Base-by-base conservation (phyloP, 2,329 filamentous ascomycete species). In the Aspergillus sp. region DNA sequence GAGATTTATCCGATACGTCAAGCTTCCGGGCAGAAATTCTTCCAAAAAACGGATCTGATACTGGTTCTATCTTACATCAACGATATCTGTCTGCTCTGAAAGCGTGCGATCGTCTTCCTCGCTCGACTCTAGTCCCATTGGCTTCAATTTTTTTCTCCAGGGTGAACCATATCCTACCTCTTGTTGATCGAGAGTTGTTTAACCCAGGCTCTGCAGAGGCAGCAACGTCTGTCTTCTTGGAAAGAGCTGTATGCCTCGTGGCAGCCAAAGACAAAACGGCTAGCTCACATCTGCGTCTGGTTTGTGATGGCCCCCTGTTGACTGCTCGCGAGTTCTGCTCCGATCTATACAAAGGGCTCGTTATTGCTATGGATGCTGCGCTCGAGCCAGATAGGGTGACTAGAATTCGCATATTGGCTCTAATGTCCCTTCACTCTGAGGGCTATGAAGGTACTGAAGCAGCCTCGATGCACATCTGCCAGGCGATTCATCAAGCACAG, bases 361-460 rank as follows among this genome's bases (percentile, higher is more conserved):
- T 72, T 17, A 68, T 70, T 23, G 76, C 76, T 3, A 76, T 79
- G 72, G 71, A 77, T 55, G 72, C 74, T 30, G 72, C 72, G 19
- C 60, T 79, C 22, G 77, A 79, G 58, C 52, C 71, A 6, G 75
- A 79, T 57, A 66, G 77, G 25, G 64, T 77, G 34, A 76, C 73
- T 17, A 72, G 76, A 22, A 77, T 79, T 30, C 76, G 75, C 50
- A 69, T 74, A 15, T 62, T 79, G 46, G 74, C 77, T 6, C 63
- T 79, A 49, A 77, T 79, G 73, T 78, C 77, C 43, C 62, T 79
- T 23, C 77, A 79, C 59, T 77, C 72, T 49, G 77, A 79, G 57
- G 77, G 77, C 4, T 71, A 76, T 34, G 76, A 77, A 60, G 77
- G 77, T 15, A 73, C 74, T 6, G 77, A 79, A 57, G 68, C 76